phyloP scores from a whole-genome alignment of 805 yeast species.

The Barnettozyma pratensis region DNA sequence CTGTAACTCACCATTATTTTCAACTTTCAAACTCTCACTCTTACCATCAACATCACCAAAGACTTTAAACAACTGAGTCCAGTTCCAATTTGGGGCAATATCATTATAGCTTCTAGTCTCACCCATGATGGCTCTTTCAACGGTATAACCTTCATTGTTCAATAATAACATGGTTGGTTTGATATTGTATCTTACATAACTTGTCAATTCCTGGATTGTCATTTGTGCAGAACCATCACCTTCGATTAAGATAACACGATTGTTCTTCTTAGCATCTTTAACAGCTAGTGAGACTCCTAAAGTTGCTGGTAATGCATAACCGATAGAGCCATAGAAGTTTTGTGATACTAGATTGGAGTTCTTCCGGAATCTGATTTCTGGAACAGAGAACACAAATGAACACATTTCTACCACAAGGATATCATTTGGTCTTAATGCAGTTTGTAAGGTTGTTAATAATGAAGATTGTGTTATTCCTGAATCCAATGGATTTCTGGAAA shows the following conservation, averaged over 20 bases:
- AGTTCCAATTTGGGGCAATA: constrained; percentile 55
- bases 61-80: constrained; percentile 37
- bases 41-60: constrained; percentile 50
- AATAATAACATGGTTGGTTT: constrained; percentile 55
- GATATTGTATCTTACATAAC: constrained; percentile 48
- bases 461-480: constrained; percentile 34
- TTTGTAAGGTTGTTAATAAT: constrained; percentile 47
- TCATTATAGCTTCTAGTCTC: constrained; percentile 51
- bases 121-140: constrained; percentile 59
- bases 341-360: constrained; percentile 51
- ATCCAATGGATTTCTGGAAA: constrained; percentile 6
- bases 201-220: constrained; percentile 60
- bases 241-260: constrained; percentile 50
- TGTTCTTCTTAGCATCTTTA: constrained; percentile 31
- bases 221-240: constrained; percentile 70
- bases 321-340: constrained; percentile 62
- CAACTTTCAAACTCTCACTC: constrained; percentile 38
- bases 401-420: constrained; percentile 60
- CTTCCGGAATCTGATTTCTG: constrained; percentile 51
- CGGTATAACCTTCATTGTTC: constrained; percentile 64
- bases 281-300: constrained; percentile 59
- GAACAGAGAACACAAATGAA: constrained; percentile 58
- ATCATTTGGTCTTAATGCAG: constrained; percentile 52
- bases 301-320: constrained; percentile 60
- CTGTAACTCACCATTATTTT: constrained; percentile 12